Base-by-base conservation (phyloP, 805 yeast genomes). In the Groenewaldozyma tartarivorans region DNA sequence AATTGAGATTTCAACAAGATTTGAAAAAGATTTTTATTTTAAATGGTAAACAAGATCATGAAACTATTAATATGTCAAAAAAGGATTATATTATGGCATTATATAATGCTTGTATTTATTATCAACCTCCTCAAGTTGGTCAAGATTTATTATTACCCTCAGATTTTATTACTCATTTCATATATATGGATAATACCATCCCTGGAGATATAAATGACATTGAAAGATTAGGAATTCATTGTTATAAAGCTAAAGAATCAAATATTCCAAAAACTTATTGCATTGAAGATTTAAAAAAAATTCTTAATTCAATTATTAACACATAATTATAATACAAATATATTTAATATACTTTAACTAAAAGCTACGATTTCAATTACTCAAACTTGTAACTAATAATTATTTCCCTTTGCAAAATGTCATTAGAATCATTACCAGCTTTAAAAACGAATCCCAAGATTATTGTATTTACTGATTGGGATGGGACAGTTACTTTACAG, bases 401-500 rank as follows among this genome's bases (percentile, higher is more conserved):
- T n/a, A n/a, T n/a, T n/a, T n/a, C n/a, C n/a, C n/a, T n/a, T n/a
- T n/a, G n/a, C n/a, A n/a, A n/a, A n/a, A n/a, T n/a, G n/a, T n/a
- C n/a, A n/a, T n/a, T n/a, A n/a, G n/a, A n/a, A n/a, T n/a, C n/a
- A n/a, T n/a, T n/a, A 11, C 57, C 61, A 16, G 63, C 63, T 2
- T 45, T 59, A 36, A 42, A 43, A 17, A 56, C 60, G 26, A 43
- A 54, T 43, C 64, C 66, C 49, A 72, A 74, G 48, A 90, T 94
- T 36, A 86, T 92, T 54, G 81, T 92, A 33, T 92, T 92, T 68
- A 83, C 96, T 33, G 99, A 92, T 61, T 92, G 94, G 77, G 99
- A 92, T 60, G 99, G 99, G 21, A 92, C 98, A 2, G 92, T 92
- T 48, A 92, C 98, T 9, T 66, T 83, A 45, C 94, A 90, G 56